Base-by-base conservation (phyloP, 2,329 filamentous ascomycete genomes). In the Dichotomopilus funicola region DNA sequence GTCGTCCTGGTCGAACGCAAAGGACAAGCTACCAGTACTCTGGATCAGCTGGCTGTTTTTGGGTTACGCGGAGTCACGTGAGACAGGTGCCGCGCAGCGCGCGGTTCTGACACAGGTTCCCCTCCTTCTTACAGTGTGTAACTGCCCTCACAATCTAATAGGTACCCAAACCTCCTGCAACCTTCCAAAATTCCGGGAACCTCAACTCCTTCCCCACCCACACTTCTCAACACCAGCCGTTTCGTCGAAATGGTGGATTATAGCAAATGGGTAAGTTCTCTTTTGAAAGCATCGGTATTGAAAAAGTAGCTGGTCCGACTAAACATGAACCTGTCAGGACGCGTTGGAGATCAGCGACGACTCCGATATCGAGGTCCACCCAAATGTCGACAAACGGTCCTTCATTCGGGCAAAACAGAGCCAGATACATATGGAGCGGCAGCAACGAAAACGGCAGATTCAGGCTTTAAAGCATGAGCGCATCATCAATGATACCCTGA, bases 381-480 rank as follows among this genome's bases (percentile, higher is more conserved):
- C 33, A 13, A 51, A 44, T 27, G 33, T 51, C 40, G 49, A 44
- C 13, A 51, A 51, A 36, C 40, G 40, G 6, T 51, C 40, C 12
- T 51, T 44, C 40, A 51, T 44, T 11, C n/a, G 49, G 49, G 49
- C 49, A 12, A 51, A 44, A 8, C 40, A 51, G 13, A 43, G 10
- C 33, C 49, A 44, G n/a, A 31, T 51, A 2, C 49, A 37, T n/a
- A 44, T 37, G 40, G 40, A 51, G 13, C 49, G 40, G 12, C 40
- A 51, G n/a, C 49, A 51, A n/a, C 40, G 49, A 51, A 50, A 51
- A 31, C 40, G 13, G n/a, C 49, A 51, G n/a, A 37, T 37, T 7
- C n/a, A 51, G 40, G n/a, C 40, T 5, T 19, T 12, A 5, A 51
- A 51, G 33, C 34, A 51, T 27, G 31, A 51, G 8, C 33, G n/a